phyloP scores from a whole-genome alignment of 495 filamentous ascomycete species.

The Daldinia grandis region DNA sequence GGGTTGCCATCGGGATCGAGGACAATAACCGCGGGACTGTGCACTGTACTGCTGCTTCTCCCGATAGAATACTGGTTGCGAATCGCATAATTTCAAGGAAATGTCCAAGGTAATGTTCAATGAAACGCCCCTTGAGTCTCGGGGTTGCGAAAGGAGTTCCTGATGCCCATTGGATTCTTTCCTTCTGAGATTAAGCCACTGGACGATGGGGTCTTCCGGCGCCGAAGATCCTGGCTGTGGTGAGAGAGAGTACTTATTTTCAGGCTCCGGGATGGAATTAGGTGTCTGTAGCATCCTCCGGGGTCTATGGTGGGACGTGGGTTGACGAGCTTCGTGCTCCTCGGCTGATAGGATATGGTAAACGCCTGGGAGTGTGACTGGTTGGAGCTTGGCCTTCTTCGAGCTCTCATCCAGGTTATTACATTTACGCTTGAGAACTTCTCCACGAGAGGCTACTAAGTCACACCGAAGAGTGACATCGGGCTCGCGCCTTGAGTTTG shows the following conservation, averaged over 20 bases:
- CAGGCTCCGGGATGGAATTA: conserved; percentile 26
- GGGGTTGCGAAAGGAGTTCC: conserved; percentile 29
- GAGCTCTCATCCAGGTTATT: neutral
- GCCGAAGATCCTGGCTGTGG: neutral
- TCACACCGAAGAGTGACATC: conserved; percentile 22
- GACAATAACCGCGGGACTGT: neutral
- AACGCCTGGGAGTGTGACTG: conserved; percentile 18
- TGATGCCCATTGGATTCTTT: conserved; percentile 18
- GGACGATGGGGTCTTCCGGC: conserved; percentile 34
- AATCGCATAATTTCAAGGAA: neutral
- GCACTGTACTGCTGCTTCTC: conserved; percentile 19
- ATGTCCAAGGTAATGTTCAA: conserved; percentile 6
- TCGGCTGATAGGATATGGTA: conserved; percentile 2
- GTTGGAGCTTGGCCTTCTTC: conserved; percentile 11
- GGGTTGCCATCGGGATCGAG: conserved; percentile 3
- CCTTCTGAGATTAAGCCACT: conserved; percentile 34
- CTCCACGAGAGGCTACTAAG: conserved; percentile 6
- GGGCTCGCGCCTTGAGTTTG: conserved; percentile 22
- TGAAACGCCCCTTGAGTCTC: neutral
- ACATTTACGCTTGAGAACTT: conserved; percentile 13
- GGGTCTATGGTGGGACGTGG: neutral
- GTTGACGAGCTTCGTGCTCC: conserved; percentile 1
- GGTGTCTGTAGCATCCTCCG: conserved; percentile 8
- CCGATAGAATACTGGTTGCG: conserved; percentile 8
- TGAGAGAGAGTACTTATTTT: conserved; percentile 9